phyloP scores from a whole-genome alignment of 176 grass and related monocot genomes.

The Phyllostachys edulis region DNA sequence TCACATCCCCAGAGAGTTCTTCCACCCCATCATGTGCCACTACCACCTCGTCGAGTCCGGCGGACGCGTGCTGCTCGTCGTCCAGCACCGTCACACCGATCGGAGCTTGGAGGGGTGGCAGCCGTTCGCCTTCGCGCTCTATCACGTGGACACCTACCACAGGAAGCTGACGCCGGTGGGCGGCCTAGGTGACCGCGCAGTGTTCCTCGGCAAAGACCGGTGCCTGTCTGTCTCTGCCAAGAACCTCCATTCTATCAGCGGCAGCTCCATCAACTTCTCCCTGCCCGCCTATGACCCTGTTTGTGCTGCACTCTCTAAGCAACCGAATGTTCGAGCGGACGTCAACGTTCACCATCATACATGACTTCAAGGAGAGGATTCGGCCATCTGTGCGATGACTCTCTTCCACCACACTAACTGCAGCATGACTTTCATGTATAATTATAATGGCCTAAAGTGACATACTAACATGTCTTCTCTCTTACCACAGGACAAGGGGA shows the following conservation, averaged over 20 bases:
- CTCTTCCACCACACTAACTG: no score
- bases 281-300: background rate
- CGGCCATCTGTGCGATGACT: background rate
- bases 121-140: background rate
- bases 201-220: slow-evolving; percentile 11
- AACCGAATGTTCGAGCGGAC: background rate
- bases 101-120: no score
- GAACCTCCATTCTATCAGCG: background rate
- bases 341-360: background rate
- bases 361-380: background rate
- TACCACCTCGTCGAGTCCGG: slow-evolving; percentile 8
- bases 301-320: background rate
- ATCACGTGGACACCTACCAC: background rate
- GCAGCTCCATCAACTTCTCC: background rate
- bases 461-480: no score
- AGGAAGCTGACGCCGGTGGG: background rate
- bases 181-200: slow-evolving; percentile 11
- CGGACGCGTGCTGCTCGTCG: background rate
- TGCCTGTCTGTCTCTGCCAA: background rate
- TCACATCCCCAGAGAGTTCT: background rate
- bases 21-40: background rate
- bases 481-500: no score
- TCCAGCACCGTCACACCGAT: background rate
- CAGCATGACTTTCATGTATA: no score
- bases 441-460: no score